phyloP scores from a whole-genome alignment of 805 yeast species.

The Jamesozyma hellenica region DNA sequence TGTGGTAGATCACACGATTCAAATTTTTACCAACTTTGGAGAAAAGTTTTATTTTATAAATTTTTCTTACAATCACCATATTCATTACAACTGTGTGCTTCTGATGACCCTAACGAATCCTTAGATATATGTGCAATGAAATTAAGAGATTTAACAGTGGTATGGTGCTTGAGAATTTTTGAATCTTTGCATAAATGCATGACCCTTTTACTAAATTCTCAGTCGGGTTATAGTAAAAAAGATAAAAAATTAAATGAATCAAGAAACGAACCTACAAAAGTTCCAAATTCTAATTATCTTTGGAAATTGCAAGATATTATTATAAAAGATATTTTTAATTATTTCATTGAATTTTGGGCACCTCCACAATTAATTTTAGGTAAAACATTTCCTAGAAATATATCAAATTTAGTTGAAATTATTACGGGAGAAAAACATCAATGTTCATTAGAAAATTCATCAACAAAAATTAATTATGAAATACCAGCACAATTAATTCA shows the following conservation, averaged over 20 bases:
- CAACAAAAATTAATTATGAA: conserved; percentile 1
- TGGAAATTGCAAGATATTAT: conserved; percentile 14
- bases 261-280: too few species aligned
- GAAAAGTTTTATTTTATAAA: conserved; percentile 22
- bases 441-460: conserved; percentile 4
- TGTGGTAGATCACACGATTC: conserved; percentile 14
- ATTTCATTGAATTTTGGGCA: conserved; percentile 47
- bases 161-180: conserved; percentile 22
- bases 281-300: neutral
- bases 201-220: conserved; percentile 1
- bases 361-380: conserved; percentile 45
- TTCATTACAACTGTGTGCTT: conserved; percentile 16
- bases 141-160: conserved; percentile 24
- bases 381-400: conserved; percentile 33
- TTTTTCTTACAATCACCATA: conserved; percentile 16
- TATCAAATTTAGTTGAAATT: conserved; percentile 18
- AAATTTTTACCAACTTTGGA: conserved; percentile 17
- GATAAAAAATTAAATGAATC: neutral
- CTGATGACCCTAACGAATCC: conserved; percentile 15
- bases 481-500: conserved; percentile 12
- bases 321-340: conserved; percentile 14
- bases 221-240: neutral
- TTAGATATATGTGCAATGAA: conserved; percentile 25
- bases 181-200: conserved; percentile 13
- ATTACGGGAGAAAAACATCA: conserved; percentile 12